Base-by-base conservation (phyloP, 2,329 filamentous ascomycete species). In the Harringtonia aguacate region DNA sequence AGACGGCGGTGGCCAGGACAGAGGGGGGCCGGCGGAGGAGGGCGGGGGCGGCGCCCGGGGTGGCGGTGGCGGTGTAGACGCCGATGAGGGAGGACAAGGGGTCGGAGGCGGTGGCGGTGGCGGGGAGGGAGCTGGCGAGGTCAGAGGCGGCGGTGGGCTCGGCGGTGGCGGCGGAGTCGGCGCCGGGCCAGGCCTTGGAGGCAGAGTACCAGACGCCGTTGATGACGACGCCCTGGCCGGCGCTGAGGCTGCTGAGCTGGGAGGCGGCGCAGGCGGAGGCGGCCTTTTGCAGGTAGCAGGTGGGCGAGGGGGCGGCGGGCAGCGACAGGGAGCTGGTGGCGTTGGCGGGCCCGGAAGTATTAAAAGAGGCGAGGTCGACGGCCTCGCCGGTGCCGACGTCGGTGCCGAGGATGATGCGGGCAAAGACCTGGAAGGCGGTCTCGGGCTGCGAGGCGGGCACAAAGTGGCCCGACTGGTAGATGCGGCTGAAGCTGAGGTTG, bases 401-500 rank as follows among this genome's bases (percentile, higher is more conserved):
- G 48, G 66, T 69, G 9, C 73, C 73, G 41, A 64, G 62, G 50
- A 83, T 63, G 37, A 78, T 75, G 27, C 80, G 71, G 24, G 74
- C 70, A 53, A 83, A 82, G 33, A 81, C 62, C 49, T 73, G 69
- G 46, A 79, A 68, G 3, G 73, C 64, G 4, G 76, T 77, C 54
- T 74, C 65, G 13, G 77, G 78, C 60, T 81, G 77, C 55, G 77
- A 77, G 43, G 69, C 73, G 0, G 77, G 69, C 1, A 79, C 72
- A 41, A 77, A 70, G 53, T 84, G 80, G 2, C 81, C 79, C 15
- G 79, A 70, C 53, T 83, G 74, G 57, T 79, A 84, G 39, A 84
- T 68, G 8, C 80, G 70, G 43, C 75, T 76, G 57, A 84, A 84
- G 15, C 73, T 78, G 43, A 84, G 71, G 52, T 89, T 89, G 12